These are phyloP conservation scores for Vitis rupestris DNA, from an alignment of 164 flowering plant genomes.

Conservation along the genomic window DNA sequence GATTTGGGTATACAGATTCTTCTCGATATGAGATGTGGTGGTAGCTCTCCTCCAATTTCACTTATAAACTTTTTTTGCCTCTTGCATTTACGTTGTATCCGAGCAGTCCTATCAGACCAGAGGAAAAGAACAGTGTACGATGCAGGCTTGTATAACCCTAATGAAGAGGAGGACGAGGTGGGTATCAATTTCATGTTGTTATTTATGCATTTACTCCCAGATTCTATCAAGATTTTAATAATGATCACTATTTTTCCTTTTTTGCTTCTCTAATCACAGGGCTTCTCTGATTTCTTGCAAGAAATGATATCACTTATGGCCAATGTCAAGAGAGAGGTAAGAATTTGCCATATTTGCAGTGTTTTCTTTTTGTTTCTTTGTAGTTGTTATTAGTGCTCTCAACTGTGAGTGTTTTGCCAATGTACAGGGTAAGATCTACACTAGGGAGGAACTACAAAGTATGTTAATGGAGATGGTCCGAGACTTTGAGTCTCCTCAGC, in stretches of 20 bases:
- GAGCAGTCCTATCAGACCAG: slow-evolving; percentile 66
- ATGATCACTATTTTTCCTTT: background rate
- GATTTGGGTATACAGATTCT: too few species aligned
- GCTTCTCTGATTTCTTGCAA: slow-evolving; percentile 51
- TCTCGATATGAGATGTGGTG: too few species aligned
- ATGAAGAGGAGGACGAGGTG: slow-evolving; percentile 66
- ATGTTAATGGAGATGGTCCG: slow-evolving; percentile 52
- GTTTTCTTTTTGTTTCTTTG: background rate
- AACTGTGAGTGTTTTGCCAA: background rate
- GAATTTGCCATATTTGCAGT: background rate
- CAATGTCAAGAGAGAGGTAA: slow-evolving; percentile 43
- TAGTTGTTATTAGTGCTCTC: background rate
- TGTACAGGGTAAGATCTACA: slow-evolving; percentile 35
- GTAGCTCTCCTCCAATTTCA: too few species aligned
- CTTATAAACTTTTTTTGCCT: background rate
- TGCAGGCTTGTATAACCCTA: slow-evolving; percentile 61
- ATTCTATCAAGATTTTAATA: background rate
- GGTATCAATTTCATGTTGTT: background rate
- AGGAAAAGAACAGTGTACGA: slow-evolving; percentile 68
- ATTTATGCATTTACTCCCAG: background rate
- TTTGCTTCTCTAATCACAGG: slow-evolving; percentile 27
- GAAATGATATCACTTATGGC: slow-evolving; percentile 58
- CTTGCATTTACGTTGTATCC: background rate
- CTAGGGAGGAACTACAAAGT: slow-evolving; percentile 46
- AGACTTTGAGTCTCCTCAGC: slow-evolving; percentile 20